Evolutionary conservation across 805 yeast genomes (phyloP).

Genomic region (Scheffersomyces spartinae): DNA sequence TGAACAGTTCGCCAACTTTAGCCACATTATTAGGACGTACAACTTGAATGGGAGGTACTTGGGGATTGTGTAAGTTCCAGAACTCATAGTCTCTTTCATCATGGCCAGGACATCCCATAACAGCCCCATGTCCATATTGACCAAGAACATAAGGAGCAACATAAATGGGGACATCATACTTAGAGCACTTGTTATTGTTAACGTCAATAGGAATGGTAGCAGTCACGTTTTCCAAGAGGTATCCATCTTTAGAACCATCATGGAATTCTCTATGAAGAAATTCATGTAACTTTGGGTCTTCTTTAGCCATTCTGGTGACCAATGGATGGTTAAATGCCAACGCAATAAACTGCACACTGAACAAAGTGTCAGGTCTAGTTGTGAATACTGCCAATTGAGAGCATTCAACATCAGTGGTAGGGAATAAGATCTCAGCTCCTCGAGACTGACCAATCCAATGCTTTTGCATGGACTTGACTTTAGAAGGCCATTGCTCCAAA

Average conservation of each 20-base stretch:
- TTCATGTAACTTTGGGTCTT: conserved; percentile 26
- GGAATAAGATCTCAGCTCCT: conserved; percentile 64
- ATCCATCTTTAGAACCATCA: conserved; percentile 52
- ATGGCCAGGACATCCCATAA: conserved; percentile 97
- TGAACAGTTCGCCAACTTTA: conserved; percentile 18
- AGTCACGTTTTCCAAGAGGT: conserved; percentile 27
- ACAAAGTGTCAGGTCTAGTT: conserved; percentile 82
- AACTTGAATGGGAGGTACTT: conserved; percentile 26
- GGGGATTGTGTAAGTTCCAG: conserved; percentile 57
- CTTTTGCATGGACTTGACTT: conserved; percentile 81
- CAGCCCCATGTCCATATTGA: conserved; percentile 83
- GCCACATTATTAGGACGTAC: conserved; percentile 28
- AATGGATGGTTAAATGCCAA: conserved; percentile 63
- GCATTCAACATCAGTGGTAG: conserved; percentile 9
- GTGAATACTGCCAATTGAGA: conserved; percentile 51
- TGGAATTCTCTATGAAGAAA: conserved; percentile 33
- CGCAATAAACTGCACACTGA: conserved; percentile 75
- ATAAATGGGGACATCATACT: conserved; percentile 52
- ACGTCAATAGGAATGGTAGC: conserved; percentile 51
- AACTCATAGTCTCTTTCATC: conserved; percentile 76
- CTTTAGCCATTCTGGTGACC: conserved; percentile 24
- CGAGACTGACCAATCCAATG: conserved; percentile 89
- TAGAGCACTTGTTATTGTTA: conserved; percentile 6
- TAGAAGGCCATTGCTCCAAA: conserved; percentile 73
- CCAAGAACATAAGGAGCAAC: conserved; percentile 87